Base-by-base conservation (phyloP, 495 filamentous ascomycete genomes). In the Lepidopterella palustris region DNA sequence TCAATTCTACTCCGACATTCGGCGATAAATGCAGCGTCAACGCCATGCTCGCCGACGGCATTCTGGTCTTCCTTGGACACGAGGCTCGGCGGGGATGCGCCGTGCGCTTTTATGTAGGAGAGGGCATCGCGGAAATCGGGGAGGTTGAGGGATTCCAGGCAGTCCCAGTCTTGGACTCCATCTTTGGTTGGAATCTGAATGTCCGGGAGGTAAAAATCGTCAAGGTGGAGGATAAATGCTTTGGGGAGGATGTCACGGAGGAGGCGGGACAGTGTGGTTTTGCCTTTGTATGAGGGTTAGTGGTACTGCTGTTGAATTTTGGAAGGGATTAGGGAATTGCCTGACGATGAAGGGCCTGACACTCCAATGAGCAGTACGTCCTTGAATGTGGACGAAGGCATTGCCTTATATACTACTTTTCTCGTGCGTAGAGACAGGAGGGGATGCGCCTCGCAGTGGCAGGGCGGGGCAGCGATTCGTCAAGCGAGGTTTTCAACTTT, bases 171-270 rank as follows among this genome's bases (percentile, higher is more conserved):
- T 61, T 83, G 76, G 25, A 93, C 72, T 28, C 79, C 84, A 26
- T 76, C 72, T 23, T 70, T 73, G 49, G 78, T 59, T 8, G 84
- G 86, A 56, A 88, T 81, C 55, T 86, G 75, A n/a, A 79, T 70
- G 67, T 97, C 91, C 1, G 88, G 69, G 35, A 80, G 81, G 71
- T 90, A 97, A 70, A 96, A 97, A 71, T 97, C 92, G 74, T 97
- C 92, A 70, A 93, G 83, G 70, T 96, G 91, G 40, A 97, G 78
- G 61, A 96, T 87, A 63, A 89, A 91, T 2, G 84, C 82, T 52
- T 77, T 72, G 11, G 68, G 56, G n/a, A 70, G 58, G 56, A 74
- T 70, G 57, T 73, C 70, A 21, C 71, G 70, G 4, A 76, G 65
- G 3, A 74, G 67, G 13, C 74, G 68, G n/a, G 74, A 64, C n/a